Evolutionary conservation across 1,284 basidiomycete genomes (phyloP).

Genomic region (Neonothopanus nambi): DNA sequence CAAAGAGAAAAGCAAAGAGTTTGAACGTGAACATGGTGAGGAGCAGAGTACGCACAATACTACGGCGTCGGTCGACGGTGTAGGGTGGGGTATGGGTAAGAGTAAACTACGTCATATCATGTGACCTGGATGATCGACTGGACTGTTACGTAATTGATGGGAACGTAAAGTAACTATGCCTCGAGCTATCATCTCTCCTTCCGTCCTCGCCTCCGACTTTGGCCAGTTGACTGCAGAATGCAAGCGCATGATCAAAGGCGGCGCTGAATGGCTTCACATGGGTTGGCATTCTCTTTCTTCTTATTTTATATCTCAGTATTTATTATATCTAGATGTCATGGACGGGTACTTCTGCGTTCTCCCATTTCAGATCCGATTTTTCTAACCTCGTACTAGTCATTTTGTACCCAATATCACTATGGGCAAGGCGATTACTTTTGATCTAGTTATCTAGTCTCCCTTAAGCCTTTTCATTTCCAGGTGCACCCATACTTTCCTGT

Average conservation of each 20-base stretch:
- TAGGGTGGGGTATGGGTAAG: too few species aligned
- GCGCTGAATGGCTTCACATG: constrained; percentile 97
- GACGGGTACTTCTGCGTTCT: constrained; percentile 70
- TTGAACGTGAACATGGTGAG: constrained; percentile 23
- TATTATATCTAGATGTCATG: constrained; percentile 77
- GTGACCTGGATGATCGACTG: constrained; percentile 2
- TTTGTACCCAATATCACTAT: constrained; percentile 99
- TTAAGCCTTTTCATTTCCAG: constrained; percentile 40
- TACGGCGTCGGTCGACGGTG: too few species aligned
- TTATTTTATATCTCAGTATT: constrained; percentile 12
- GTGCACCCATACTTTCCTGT: constrained; percentile 86
- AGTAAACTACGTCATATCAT: background rate
- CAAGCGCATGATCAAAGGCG: constrained; percentile 87
- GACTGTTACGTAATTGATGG: background rate
- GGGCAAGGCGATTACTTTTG: constrained; percentile 49
- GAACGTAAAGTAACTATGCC: constrained; percentile 53
- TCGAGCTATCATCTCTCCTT: constrained; percentile 86
- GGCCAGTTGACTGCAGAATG: constrained; percentile 91
- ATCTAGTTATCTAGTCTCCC: constrained; percentile 5
- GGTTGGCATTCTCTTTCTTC: constrained; percentile 48
- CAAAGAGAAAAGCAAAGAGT: constrained; percentile 20
- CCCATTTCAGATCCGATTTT: too few species aligned
- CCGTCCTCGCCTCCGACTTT: constrained; percentile 93
- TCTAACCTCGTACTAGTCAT: constrained; percentile 62
- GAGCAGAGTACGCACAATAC: background rate